Evolutionary conservation across 495 filamentous ascomycete genomes (phyloP).

Genomic region (Aspergillus leporis): DNA sequence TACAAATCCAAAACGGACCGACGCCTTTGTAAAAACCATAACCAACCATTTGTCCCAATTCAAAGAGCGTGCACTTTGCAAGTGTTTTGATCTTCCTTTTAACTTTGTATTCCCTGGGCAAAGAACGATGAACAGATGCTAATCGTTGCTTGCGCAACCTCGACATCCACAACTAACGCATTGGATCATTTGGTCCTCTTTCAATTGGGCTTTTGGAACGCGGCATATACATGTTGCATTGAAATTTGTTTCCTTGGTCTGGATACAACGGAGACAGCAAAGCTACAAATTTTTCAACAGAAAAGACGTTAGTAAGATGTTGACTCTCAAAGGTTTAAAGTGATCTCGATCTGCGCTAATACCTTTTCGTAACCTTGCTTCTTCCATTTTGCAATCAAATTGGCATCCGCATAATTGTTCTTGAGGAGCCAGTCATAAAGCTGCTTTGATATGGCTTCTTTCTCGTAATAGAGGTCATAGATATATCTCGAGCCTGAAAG

Average conservation of each 20-base stretch:
- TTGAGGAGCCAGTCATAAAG: conserved; percentile 97
- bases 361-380: conserved; percentile 99
- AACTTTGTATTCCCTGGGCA: background rate
- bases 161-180: conserved; percentile 96
- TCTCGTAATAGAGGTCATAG: conserved; percentile 97
- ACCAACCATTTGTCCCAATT: background rate
- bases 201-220: conserved; percentile 87
- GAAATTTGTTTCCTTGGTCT: conserved; percentile 99
- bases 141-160: conserved; percentile 88
- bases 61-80: background rate
- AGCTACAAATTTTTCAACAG: conserved; percentile 51
- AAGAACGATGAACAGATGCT: conserved; percentile 10
- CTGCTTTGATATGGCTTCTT: conserved; percentile 86
- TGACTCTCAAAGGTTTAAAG: background rate
- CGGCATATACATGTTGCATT: conserved; percentile 97
- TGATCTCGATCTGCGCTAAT: background rate
- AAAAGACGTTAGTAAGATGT: background rate
- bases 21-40: background rate
- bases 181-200: conserved; percentile 86
- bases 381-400: conserved; percentile 99
- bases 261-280: conserved; percentile 93
- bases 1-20: background rate
- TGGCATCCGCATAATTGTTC: conserved; percentile 92
- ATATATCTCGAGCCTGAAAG: conserved; percentile 75
- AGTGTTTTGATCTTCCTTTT: background rate